Percentiles rank a stretch among this genome's conserved stretches.
Evolutionary conservation across 2,329 filamentous ascomycete genomes (phyloP).

Genomic region (Xylariaceae sp.): DNA sequence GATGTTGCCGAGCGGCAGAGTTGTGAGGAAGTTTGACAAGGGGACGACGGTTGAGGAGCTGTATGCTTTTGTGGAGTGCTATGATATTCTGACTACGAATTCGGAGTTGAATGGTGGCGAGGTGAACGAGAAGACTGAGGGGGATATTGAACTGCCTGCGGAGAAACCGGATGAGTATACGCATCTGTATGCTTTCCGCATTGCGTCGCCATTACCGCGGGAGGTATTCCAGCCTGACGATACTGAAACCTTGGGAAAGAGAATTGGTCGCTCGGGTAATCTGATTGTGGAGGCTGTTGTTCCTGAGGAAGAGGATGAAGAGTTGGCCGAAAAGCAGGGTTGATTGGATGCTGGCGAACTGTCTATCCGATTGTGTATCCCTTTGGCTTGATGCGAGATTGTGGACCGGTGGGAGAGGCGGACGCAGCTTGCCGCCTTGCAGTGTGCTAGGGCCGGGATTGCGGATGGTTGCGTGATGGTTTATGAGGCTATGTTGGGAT

Average conservation of each 20-base stretch:
- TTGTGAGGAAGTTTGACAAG: constrained; percentile 71
- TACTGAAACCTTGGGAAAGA: constrained; percentile 64
- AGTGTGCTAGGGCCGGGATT: too few relatives aligned
- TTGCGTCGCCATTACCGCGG: constrained; percentile 83
- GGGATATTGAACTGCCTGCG: constrained; percentile 33
- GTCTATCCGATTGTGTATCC: too few relatives aligned
- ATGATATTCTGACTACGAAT: constrained; percentile 50
- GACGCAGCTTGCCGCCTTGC: too few relatives aligned
- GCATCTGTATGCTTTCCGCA: constrained; percentile 80
- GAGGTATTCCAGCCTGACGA: constrained; percentile 71
- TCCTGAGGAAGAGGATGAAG: constrained; percentile 40
- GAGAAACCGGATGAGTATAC: constrained; percentile 63
- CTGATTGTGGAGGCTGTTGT: constrained; percentile 79
- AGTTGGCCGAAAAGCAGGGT: not conserved
- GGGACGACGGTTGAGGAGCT: constrained; percentile 79
- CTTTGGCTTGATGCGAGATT: too few relatives aligned
- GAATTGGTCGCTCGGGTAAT: constrained; percentile 80
- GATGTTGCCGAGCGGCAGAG: constrained; percentile 68
- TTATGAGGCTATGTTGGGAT: too few relatives aligned
- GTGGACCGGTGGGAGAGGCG: too few relatives aligned
- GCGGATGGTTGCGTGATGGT: too few relatives aligned
- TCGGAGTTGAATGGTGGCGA: constrained; percentile 36
- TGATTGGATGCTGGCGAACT: too few relatives aligned
- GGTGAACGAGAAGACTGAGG: constrained; percentile 22
- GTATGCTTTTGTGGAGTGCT: constrained; percentile 95